A percentile compares a stretch with the other conserved stretches of the same genome.
Evolutionary conservation across 139 green algal species (phyloP).

Genomic region (Chlamydomonas sp.): DNA sequence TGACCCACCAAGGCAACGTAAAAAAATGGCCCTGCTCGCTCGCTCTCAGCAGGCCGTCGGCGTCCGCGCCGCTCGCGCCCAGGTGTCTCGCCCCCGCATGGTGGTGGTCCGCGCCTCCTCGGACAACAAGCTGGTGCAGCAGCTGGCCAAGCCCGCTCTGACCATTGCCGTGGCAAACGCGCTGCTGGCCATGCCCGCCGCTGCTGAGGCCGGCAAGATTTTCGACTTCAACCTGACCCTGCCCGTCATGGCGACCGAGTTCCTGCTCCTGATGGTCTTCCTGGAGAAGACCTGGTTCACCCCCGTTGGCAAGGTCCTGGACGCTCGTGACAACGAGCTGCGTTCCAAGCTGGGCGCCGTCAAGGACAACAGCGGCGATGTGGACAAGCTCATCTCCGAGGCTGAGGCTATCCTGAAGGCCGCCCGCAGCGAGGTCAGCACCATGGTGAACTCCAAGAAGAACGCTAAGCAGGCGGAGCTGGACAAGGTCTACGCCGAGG

Average conservation of each 20-base stretch:
- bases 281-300: constrained; percentile 94
- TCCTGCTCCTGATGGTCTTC: constrained; percentile 93
- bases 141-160: constrained; percentile 40
- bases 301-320: constrained; percentile 87
- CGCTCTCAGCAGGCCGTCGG: constrained; percentile 27
- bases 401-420: constrained; percentile 67
- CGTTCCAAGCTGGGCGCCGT: constrained; percentile 81
- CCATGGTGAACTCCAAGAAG: constrained; percentile 67
- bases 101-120: constrained; percentile 34
- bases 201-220: constrained; percentile 74
- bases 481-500: constrained; percentile 60
- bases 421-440: constrained; percentile 59
- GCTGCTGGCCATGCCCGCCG: constrained; percentile 76
- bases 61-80: constrained; percentile 4
- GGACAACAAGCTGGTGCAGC: constrained; percentile 6
- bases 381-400: constrained; percentile 53
- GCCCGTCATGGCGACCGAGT: constrained; percentile 81
- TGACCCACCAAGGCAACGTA: neutral
- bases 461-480: constrained; percentile 69
- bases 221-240: constrained; percentile 62
- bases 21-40: constrained; percentile 35
- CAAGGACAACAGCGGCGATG: constrained; percentile 74
- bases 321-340: constrained; percentile 84
- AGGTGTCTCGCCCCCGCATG: constrained; percentile 7
- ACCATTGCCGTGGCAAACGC: constrained; percentile 68